Percentiles rank a stretch among this genome's conserved stretches.
Conservation (phyloP, 2,329 filamentous ascomycete genomes). For the Arthrobotrys sinensis region DNA sequence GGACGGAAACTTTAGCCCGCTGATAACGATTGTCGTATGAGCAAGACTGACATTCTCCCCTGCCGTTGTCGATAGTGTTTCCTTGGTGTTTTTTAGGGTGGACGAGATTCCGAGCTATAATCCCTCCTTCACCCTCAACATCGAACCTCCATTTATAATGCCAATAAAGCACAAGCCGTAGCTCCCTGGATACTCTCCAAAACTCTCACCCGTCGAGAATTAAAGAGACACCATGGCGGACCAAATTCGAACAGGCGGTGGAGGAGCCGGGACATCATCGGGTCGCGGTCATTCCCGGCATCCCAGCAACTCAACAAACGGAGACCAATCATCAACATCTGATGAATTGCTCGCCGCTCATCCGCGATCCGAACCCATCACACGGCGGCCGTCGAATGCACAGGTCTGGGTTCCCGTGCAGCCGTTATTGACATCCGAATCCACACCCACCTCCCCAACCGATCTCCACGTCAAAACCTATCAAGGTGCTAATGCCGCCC, state of each 20-base stretch:
- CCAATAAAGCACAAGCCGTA: conserved; percentile 62
- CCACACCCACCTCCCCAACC: conserved; percentile 49
- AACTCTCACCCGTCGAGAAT: conserved; percentile 41
- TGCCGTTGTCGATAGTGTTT: conserved; percentile 2
- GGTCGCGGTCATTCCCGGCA: conserved; percentile 60
- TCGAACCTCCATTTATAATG: conserved; percentile 46
- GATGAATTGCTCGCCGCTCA: conserved; percentile 41
- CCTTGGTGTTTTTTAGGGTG: conserved; percentile 12
- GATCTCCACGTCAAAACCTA: conserved; percentile 59
- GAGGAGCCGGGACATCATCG: conserved; percentile 55
- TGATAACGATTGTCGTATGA: conserved; percentile 25
- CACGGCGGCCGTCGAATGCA: conserved; percentile 52
- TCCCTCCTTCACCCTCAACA: conserved; percentile 5
- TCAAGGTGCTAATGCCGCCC: conserved; percentile 51
- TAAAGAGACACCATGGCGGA: conserved; percentile 47
- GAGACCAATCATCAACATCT: conserved; percentile 55
- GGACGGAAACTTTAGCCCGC: conserved; percentile 21
- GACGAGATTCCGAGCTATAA: conserved; percentile 14
- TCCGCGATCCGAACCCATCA: conserved; percentile 60
- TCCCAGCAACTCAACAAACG: conserved; percentile 55
- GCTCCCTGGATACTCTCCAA: conserved; percentile 58
- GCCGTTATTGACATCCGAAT: conserved; percentile 57
- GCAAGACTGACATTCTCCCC: conserved; percentile 35
- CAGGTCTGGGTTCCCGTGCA: conserved; percentile 61
- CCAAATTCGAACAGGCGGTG: conserved; percentile 38